Evolutionary conservation across 2,329 filamentous ascomycete species (phyloP), one percentile per base, ranked within the genome.

Genomic region (Aureobasidium zeae): DNA sequence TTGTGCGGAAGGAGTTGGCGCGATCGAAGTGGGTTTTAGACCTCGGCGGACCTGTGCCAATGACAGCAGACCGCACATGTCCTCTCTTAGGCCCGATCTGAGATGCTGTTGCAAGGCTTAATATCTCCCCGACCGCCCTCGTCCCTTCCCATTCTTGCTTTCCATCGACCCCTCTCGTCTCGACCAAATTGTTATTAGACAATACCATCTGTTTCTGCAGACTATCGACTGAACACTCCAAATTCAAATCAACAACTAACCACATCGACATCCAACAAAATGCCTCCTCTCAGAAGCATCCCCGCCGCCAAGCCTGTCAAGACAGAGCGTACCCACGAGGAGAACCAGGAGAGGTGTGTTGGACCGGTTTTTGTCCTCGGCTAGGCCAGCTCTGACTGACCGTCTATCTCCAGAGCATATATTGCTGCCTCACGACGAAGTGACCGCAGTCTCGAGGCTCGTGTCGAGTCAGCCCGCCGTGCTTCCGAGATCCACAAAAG

Each of bases 401-500:
- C 2, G 1, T 30, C n/a, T n/a, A n/a, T n/a, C n/a, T n/a, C 2
- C 6, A 82, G 88, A 57, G 88, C 88, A 16, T 95, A 93, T 60
- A 91, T 95, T 53, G 88, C 88, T 10, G 88, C 88, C 3, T 95
- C 89, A 5, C 72, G 88, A 51, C 74, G 89, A 51, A 83, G 83
- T 54, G 89, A 95, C 57, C 79, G 88, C 43, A 89, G 83, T 57
- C 67, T 94, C 12, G 87, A 95, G 62, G 87, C 87, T 11, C 79
- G 88, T 19, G 75, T 94, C 13, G 84, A 94, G 59, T 95, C 88
- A 2, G 88, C 89, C 11, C 75, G 79, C 39, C 77, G 85, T 63
- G 88, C 88, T 5, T 94, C 88, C n/a, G 80, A 86, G 55, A 86
- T 94, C 26, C 88, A 94, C 71, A 86, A 87, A 67, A 76, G 81